These are phyloP conservation scores for Gossypium lobatum DNA, from an alignment of 441 rosid species.

Conservation along the genomic window DNA sequence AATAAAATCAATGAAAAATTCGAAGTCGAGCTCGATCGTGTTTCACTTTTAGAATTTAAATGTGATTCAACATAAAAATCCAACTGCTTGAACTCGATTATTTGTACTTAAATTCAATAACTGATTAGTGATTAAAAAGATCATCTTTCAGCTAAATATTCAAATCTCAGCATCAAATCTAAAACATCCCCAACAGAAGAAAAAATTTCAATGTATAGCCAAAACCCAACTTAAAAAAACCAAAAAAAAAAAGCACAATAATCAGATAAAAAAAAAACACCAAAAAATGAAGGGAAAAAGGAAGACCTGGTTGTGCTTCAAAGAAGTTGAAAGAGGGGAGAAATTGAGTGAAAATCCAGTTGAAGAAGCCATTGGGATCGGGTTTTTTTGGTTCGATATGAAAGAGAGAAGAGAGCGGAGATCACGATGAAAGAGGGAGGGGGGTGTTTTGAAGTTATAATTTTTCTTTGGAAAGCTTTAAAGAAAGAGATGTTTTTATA, in stretches of 20 bases:
- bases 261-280: no score
- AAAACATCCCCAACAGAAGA: neutral
- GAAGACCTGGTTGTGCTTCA: slow-evolving; percentile 28
- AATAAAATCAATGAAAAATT: slow-evolving; percentile 3
- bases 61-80: neutral
- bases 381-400: neutral
- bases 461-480: neutral
- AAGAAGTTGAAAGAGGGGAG: slow-evolving; percentile 19
- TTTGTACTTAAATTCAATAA: neutral
- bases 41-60: neutral
- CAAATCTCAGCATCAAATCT: neutral
- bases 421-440: slow-evolving; percentile 13
- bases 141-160: neutral
- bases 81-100: neutral
- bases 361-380: slow-evolving; percentile 39
- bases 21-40: neutral
- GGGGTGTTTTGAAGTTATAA: neutral
- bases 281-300: neutral
- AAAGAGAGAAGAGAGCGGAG: slow-evolving; percentile 15
- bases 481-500: neutral
- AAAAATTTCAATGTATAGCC: neutral
- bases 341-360: slow-evolving; percentile 32
- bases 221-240: neutral
- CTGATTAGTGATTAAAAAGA: neutral
- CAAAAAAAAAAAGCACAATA: neutral